Percentiles rank a stretch among this genome's conserved stretches.
Evolutionary conservation across 2,329 filamentous ascomycete species (phyloP).

Genomic region (Apiospora sp.): DNA sequence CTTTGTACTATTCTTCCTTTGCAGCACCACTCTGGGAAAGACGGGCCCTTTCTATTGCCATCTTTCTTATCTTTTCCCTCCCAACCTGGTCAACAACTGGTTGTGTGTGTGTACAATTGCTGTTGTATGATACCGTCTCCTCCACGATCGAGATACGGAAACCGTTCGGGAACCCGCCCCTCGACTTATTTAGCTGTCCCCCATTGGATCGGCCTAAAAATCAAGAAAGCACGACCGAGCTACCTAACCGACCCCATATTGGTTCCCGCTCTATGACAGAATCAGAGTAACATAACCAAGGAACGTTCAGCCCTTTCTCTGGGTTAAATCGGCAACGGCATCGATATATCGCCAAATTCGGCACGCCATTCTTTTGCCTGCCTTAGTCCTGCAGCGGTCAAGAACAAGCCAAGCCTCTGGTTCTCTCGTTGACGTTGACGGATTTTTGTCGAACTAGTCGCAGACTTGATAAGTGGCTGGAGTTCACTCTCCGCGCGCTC

Average conservation of each 20-base stretch:
- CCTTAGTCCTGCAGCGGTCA: conserved; percentile 3
- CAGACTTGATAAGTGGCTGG: conserved; percentile 13
- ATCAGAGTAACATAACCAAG: conserved; percentile 12
- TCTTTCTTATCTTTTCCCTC: background rate
- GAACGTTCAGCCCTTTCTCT: conserved; percentile 2
- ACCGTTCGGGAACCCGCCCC: conserved; percentile 9
- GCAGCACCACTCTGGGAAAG: conserved; percentile 16
- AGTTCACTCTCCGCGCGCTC: conserved; percentile 8
- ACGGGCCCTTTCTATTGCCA: background rate
- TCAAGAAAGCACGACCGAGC: conserved; percentile 21
- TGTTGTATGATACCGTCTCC: background rate
- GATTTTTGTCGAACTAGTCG: background rate
- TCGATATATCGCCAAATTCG: conserved; percentile 15
- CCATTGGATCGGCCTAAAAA: conserved; percentile 19
- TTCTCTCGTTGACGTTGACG: background rate
- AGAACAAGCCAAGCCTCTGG: conserved; percentile 8
- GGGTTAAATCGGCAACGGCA: conserved; percentile 20
- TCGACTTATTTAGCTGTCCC: conserved; percentile 1
- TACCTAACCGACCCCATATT: conserved; percentile 16
- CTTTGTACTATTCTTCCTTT: conserved; percentile 18
- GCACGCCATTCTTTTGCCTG: conserved; percentile 19
- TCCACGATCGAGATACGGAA: conserved; percentile 6
- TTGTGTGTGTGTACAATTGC: conserved; percentile 3
- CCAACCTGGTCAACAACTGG: background rate
- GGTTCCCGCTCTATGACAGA: conserved; percentile 22